These are phyloP conservation scores for Rhodotorula kratochvilovae DNA, from an alignment of 768 basidiomycete species.

Conservation along the genomic window DNA sequence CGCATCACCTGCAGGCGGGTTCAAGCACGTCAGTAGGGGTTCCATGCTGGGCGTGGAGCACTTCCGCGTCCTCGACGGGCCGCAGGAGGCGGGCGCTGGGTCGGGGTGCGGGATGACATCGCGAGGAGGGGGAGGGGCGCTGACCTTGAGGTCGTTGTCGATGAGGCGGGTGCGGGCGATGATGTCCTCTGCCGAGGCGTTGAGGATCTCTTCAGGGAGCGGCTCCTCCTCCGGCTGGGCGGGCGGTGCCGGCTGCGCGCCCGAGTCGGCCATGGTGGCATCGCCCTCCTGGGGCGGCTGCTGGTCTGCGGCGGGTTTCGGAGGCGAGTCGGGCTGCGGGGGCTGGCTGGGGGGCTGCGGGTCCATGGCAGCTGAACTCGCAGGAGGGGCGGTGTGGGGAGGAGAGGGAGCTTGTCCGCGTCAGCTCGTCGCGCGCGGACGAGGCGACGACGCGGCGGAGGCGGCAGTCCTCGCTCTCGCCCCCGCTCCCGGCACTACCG, in stretches of 20 bases:
- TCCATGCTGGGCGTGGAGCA: no score
- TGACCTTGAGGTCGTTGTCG: slow-evolving; percentile 92
- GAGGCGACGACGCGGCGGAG: no score
- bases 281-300: background rate
- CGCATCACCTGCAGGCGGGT: slow-evolving; percentile 74
- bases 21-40: background rate
- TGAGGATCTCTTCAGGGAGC: slow-evolving; percentile 79
- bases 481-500: background rate
- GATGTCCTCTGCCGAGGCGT: slow-evolving; percentile 77
- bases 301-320: background rate
- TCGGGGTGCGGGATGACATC: no score
- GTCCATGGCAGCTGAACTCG: slow-evolving; percentile 1
- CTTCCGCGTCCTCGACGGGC: no score
- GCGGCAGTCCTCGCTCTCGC: background rate
- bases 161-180: slow-evolving; percentile 82
- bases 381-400: background rate
- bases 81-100: no score
- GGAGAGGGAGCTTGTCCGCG: background rate
- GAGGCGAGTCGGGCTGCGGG: background rate
- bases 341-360: background rate
- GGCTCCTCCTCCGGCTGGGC: slow-evolving; percentile 61
- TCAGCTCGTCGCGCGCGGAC: no score
- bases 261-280: slow-evolving; percentile 21
- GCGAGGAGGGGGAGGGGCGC: slow-evolving; percentile 22
- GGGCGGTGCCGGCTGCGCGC: background rate